Evolutionary conservation across 768 basidiomycete genomes (phyloP), one percentile per base, ranked within the genome.

Genomic region (Coprinopsis sp.): DNA sequence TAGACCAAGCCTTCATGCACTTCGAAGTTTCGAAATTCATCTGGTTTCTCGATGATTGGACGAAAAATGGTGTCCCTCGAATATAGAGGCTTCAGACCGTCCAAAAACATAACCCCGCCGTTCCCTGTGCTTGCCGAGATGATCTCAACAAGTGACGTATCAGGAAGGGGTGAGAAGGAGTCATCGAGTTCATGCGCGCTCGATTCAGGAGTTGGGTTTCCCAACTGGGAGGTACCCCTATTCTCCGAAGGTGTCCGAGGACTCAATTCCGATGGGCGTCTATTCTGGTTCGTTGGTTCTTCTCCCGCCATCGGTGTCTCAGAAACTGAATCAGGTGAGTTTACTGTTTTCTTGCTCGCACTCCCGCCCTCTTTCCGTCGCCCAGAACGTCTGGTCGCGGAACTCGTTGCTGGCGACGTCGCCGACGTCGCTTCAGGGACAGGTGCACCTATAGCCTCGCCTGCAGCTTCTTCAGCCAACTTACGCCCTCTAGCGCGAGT

Each of bases 1-100:
- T 54, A 63, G 0, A 66, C 37, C 1, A 63, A 27, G 3, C 50
- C 54, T 14, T 60, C 25, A 1, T 44, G 14, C 0, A 62, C 37
- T 7, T 19, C 13, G 33, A 61, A 66, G 33, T 59, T 60, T 3
- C 37, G 30, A 33, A 54, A 61, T 1, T 55, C 42, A 3, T 37
- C 33, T 1, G 57, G 59, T 2, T 50, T 51, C 0, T 46, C 44
- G 1, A 59, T 0, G 1, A 64, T 52, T 6, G 55, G 42, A 21
- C 43, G 46, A 33, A 61, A 61, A 28, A 59, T 54, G 0, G 30
- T 3, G 33, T 61, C 56, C 3, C 50, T 31, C 0, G 7, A 18
- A 21, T 61, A 61, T 16, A 37, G 25, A 6, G 27, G 33, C 31
- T 43, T 49, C 29, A 54, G 29, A 29, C 36, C 48, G 33, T 25